Conservation (phyloP, 176 grass and related monocot genomes). For the Zoysia japonica region DNA sequence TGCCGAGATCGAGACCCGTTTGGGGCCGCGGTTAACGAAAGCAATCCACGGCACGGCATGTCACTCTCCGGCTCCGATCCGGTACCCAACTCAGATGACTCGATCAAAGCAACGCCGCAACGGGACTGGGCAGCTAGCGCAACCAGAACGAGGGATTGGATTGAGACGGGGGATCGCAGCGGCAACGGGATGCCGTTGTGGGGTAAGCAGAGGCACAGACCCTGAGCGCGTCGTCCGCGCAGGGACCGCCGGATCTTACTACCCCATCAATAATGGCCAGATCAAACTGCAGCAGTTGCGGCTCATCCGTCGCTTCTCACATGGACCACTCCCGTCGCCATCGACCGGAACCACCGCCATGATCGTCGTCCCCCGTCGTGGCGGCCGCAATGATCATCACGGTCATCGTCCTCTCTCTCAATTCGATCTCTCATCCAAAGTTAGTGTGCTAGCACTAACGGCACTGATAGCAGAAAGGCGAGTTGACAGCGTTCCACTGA, state of each 20-base stretch:
- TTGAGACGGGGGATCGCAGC: too few relatives aligned
- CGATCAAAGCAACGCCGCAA: neutral
- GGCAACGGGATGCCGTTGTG: too few relatives aligned
- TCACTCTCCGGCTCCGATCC: neutral
- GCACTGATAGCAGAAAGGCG: neutral
- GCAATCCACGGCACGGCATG: constrained; percentile 11
- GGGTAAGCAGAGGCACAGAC: too few relatives aligned
- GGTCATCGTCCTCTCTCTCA: neutral
- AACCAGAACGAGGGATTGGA: too few relatives aligned
- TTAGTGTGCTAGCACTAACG: neutral
- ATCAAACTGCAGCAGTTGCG: too few relatives aligned
- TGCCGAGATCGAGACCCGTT: neutral
- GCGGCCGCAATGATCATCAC: neutral
- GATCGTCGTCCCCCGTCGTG: neutral
- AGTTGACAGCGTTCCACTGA: neutral
- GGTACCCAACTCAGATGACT: neutral
- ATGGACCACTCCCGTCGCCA: neutral
- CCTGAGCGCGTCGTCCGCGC: too few relatives aligned
- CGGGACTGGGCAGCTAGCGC: too few relatives aligned
- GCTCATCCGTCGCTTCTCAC: too few relatives aligned
- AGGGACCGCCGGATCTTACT: too few relatives aligned
- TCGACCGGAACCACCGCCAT: neutral
- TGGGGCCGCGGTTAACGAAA: neutral
- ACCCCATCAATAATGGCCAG: too few relatives aligned
- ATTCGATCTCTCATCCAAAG: neutral